Evolutionary conservation across 2,329 filamentous ascomycete genomes (phyloP).

Genomic region (Diplocarpon rosae): DNA sequence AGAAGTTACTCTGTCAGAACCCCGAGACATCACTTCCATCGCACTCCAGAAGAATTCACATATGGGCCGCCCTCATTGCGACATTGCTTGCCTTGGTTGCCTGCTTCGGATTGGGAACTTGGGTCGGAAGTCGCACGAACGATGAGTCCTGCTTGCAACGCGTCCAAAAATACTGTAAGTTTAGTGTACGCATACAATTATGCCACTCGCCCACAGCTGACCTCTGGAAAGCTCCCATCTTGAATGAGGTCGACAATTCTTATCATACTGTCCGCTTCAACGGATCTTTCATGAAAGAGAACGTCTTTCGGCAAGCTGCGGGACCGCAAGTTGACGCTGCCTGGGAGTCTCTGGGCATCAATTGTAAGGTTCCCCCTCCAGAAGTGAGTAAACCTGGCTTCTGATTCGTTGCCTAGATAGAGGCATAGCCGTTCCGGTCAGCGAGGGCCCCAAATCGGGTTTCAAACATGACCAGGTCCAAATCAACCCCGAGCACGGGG

Average conservation of each 20-base stretch:
- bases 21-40: slow-evolving; percentile 3
- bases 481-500: slow-evolving; percentile 38
- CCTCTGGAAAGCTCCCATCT: slow-evolving; percentile 23
- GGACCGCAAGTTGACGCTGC: slow-evolving; percentile 41
- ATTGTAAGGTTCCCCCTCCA: slow-evolving; percentile 31
- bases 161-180: slow-evolving; percentile 21
- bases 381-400: not conserved
- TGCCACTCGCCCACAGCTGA: not conserved
- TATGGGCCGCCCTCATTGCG: slow-evolving; percentile 6
- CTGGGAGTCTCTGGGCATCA: slow-evolving; percentile 38
- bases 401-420: slow-evolving; percentile 25
- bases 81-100: slow-evolving; percentile 8
- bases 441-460: slow-evolving; percentile 32
- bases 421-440: slow-evolving; percentile 31
- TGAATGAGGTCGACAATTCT: slow-evolving; percentile 32
- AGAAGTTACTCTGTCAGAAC: slow-evolving; percentile 11
- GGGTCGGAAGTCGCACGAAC: slow-evolving; percentile 14
- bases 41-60: slow-evolving; percentile 3
- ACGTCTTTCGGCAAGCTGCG: slow-evolving; percentile 36
- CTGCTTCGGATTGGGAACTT: slow-evolving; percentile 14
- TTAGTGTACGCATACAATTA: too few species aligned
- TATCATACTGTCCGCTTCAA: slow-evolving; percentile 37
- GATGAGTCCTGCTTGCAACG: slow-evolving; percentile 14
- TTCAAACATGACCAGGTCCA: slow-evolving; percentile 38
- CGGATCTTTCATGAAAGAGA: slow-evolving; percentile 41